Evolutionary conservation across 331 rosid species (phyloP).

Genomic region (Rhamnella rubrinervis): DNA sequence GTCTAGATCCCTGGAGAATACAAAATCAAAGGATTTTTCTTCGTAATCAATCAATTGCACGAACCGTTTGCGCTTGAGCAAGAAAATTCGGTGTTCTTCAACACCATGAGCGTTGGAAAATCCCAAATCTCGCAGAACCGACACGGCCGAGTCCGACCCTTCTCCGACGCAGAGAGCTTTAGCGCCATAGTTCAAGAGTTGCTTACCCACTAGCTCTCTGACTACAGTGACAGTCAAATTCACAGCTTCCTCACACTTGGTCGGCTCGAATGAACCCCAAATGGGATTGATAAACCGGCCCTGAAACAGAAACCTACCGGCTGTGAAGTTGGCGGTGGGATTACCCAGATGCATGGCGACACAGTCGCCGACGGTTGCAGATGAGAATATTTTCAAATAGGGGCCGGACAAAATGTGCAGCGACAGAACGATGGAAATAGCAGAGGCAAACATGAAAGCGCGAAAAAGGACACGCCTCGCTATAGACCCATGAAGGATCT

Average conservation of each 20-base stretch:
- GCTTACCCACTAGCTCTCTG: conserved; percentile 52
- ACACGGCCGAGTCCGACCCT: conserved; percentile 50
- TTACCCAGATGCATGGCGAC: conserved; percentile 9
- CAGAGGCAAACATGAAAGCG: conserved; percentile 48
- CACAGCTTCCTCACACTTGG: conserved; percentile 37
- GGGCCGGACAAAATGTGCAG: conserved; percentile 41
- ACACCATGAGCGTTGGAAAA: conserved; percentile 51
- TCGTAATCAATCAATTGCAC: conserved; percentile 47
- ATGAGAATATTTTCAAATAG: conserved; percentile 39
- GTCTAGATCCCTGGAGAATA: conserved; percentile 62
- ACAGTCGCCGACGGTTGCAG: conserved; percentile 40
- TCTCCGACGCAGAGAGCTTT: conserved; percentile 80
- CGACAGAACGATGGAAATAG: conserved; percentile 54
- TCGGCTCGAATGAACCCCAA: conserved; percentile 48
- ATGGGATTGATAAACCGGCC: conserved; percentile 45
- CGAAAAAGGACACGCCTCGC: conserved; percentile 60
- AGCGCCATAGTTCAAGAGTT: conserved; percentile 43
- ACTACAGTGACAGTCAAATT: conserved; percentile 63
- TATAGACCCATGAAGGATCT: conserved; percentile 54
- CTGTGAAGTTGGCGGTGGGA: conserved; percentile 15
- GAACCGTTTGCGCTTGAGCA: conserved; percentile 50
- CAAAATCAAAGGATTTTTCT: conserved; percentile 77
- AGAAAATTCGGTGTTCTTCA: conserved; percentile 51
- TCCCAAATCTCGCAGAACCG: conserved; percentile 67
- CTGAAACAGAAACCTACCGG: conserved; percentile 41